A percentile compares a stretch with the other conserved stretches of the same genome.
Conservation (phyloP, 176 grass and related monocot genomes). For the Oryza glaberrima region DNA sequence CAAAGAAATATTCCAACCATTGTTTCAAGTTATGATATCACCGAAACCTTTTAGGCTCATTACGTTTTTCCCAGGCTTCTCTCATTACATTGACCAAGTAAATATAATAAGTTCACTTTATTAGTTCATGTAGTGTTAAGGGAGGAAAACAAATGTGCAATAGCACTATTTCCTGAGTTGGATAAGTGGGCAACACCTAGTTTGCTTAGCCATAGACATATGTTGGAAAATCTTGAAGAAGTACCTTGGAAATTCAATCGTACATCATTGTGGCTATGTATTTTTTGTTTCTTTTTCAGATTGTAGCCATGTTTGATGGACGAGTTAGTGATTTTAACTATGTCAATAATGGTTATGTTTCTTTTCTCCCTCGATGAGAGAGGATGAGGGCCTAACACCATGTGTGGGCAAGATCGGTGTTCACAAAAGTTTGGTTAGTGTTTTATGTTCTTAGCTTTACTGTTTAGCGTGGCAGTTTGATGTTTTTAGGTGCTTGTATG, state of each 20-base stretch:
- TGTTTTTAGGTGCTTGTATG: background rate
- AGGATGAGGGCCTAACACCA: background rate
- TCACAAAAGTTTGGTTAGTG: background rate
- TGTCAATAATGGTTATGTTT: background rate
- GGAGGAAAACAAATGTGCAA: background rate
- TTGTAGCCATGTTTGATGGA: background rate
- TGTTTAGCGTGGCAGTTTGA: background rate
- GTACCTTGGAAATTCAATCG: background rate
- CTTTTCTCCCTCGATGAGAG: background rate
- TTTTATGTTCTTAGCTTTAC: background rate
- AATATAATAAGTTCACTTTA: background rate
- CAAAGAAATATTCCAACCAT: slow-evolving; percentile 26
- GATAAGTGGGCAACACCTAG: background rate
- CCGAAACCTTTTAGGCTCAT: too few relatives aligned
- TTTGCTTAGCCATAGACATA: background rate
- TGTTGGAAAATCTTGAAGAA: background rate
- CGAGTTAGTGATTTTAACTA: background rate
- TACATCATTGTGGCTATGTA: background rate
- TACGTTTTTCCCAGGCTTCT: background rate
- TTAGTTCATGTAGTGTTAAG: background rate
- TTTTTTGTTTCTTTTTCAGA: background rate
- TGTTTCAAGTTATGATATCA: slow-evolving; percentile 3
- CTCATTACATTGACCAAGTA: background rate
- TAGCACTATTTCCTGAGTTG: background rate
- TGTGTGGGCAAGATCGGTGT: background rate